Base-by-base conservation (phyloP, 2,329 filamentous ascomycete genomes). In the Sporothrix variecibatus region DNA sequence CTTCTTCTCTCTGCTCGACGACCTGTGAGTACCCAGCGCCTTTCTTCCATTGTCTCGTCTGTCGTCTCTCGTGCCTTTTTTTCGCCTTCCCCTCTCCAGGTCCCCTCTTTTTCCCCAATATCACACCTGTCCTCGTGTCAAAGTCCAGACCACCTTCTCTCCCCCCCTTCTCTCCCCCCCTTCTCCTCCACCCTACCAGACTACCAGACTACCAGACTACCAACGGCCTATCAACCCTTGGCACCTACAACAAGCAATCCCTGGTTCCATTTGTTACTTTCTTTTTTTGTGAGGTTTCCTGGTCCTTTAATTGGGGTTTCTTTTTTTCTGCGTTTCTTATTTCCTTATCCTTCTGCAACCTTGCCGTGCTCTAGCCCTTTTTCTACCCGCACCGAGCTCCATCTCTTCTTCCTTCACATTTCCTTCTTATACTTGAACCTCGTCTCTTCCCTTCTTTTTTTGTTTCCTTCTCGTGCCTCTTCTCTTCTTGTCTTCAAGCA, bases 321-420 rank as follows among this genome's bases (percentile, higher is more conserved):
- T 31, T 17, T 46, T 31, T 11, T 28, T 67, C 38, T 65, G 23
- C 56, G n/a, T 56, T 49, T 12, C 23, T 53, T 62, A 58, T 53
- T 46, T 65, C 67, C 71, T 73, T 71, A 67, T 71, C 71, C 71
- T 53, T 72, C 64, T 75, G 74, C 74, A 75, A 75, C 74, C 73
- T 72, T 74, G 69, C 73, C 69, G 73, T 43, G 65, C 53, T 69
- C 28, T 53, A 67, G 46, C 68, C 53, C 28, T 53, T 31, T 71
- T 49, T 53, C n/a, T 49, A 72, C 31, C 64, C 62, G 26, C 49
- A 56, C 69, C 28, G 11, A 60, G 49, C 62, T 56, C 46, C 43
- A 51, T 58, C 20, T 1, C 4, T 40, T 17, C 51, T 51, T 28
- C 40, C 17, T 49, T 71, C 28, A n/a, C 64, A 43, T 40, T 64